Base-by-base conservation (phyloP, 768 basidiomycete genomes). In the Podaxis carcinomalis region DNA sequence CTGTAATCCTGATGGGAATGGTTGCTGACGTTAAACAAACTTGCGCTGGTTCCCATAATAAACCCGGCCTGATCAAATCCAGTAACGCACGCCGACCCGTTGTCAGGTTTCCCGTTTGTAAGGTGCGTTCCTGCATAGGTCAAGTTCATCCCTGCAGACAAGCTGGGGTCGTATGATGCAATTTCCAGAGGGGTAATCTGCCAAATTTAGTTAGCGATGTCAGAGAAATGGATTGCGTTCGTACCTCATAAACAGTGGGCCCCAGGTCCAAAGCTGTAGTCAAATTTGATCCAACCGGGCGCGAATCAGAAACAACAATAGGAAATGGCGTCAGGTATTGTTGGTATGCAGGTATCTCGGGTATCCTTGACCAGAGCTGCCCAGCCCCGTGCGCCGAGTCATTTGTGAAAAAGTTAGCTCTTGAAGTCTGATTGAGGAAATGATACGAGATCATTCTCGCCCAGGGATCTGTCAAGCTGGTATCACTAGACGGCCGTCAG, bases 61-160 rank as follows among this genome's bases (percentile, higher is more conserved):
- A 91, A 93, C 0, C 80, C 81, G 0, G 80, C 82, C 69, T 89
- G 88, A 68, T 93, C 90, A 66, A 92, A 93, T 5, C 85, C 86
- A 4, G 80, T 82, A 11, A 86, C 85, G 69, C 93, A 95, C 0
- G 82, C 72, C 10, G 83, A 81, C 5, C 75, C 70, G 62, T 83
- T 85, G 10, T 72, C 74, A 0, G 87, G 80, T 60, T 75, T 67
- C 2, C 88, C 90, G 59, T 87, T 81, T 23, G 72, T 69, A 16
- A 93, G 68, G 62, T 79, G 77, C 0, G 90, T 91, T 4, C 93
- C 93, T 5, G 83, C 79, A 64, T 80, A 85, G 0, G 81, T 73
- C 27, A 84, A 74, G 49, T 87, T 86, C 67, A 82, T 78, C 70
- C 89, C 92, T 1, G 89, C 86, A n/a, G 85, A 85, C 6, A 90